Base-by-base conservation (phyloP, 1,284 basidiomycete genomes). In the Leccinum huronense region DNA sequence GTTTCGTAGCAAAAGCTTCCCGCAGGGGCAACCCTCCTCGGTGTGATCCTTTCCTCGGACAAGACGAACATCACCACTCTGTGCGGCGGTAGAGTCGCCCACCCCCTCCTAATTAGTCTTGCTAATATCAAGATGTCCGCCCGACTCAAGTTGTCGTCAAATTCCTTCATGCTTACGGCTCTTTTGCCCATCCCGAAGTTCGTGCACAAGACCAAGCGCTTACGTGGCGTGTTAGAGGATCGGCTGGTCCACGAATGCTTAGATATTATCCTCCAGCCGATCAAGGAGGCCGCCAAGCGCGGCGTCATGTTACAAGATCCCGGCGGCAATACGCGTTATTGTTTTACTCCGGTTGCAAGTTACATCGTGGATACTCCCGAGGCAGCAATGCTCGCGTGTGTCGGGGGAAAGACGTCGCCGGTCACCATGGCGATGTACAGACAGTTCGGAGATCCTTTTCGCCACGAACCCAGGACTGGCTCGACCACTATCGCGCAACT, bases 181-280 rank as follows among this genome's bases (percentile, higher is more conserved):
- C 33, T 65, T 11, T 9, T 65, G 11, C 64, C 58, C 1, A 19
- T 60, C 6, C 62, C 62, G 0, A 57, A 63, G n/a, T 65, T 65
- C 36, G 19, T 58, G 3, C 63, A 66, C 42, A 56, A 48, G 11
- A 59, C 40, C 40, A 61, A 38, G 31, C 16, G 31, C 14, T 42
- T 66, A 34, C 10, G 30, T 8, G 34, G 45, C 5, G 27, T 66
- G 2, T 58, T 65, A 3, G 36, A 57, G 10, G 58, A 54, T 11
- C 8, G 27, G 10, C 53, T 65, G 2, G 27, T 65, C 14, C 60
- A 65, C 34, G 3, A 59, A 11, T 65, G 64, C 19, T 45, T 65
- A 1, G 54, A 62, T 23, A 57, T 64, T 5, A 13, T 64, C 6
- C 40, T 42, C 40, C 40, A 42, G 40, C 57, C 40, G n/a, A 23